phyloP scores from a whole-genome alignment of 2,329 filamentous ascomycete genomes.

The Hymenoscyphus occultus region DNA sequence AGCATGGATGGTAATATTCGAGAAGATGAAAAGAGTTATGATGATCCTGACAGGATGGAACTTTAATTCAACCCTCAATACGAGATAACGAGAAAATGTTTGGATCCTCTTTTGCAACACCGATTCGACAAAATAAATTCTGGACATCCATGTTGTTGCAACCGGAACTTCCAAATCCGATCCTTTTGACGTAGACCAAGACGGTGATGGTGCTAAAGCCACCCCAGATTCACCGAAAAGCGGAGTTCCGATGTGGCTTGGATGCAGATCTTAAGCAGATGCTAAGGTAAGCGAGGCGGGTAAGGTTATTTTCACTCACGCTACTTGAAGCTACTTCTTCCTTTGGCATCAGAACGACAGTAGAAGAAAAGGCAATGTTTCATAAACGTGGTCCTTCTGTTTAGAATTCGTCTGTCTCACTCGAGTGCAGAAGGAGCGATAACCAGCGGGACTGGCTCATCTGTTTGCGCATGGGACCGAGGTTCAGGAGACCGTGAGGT shows the following conservation, averaged over 20 bases:
- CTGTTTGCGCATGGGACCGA: too few species aligned
- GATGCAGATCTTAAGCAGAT: not conserved
- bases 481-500: not conserved
- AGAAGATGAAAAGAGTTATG: conserved; percentile 10
- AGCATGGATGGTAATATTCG: conserved; percentile 14
- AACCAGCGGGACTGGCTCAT: not conserved
- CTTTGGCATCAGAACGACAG: not conserved
- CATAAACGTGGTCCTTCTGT: conserved; percentile 10
- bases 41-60: conserved; percentile 22
- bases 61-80: conserved; percentile 10
- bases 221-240: not conserved
- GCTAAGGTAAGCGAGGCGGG: conserved; percentile 1
- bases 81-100: not conserved
- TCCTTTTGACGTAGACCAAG: not conserved
- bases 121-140: not conserved
- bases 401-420: not conserved
- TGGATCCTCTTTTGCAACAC: not conserved
- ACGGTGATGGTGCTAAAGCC: not conserved
- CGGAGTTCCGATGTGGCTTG: not conserved
- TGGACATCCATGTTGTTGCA: not conserved
- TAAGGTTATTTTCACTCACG: not conserved
- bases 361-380: conserved; percentile 5
- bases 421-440: conserved; percentile 5
- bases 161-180: conserved; percentile 1
- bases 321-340: too few species aligned